Evolutionary conservation across 305 asterid species (phyloP).

Genomic region (Petunia hybrid): DNA sequence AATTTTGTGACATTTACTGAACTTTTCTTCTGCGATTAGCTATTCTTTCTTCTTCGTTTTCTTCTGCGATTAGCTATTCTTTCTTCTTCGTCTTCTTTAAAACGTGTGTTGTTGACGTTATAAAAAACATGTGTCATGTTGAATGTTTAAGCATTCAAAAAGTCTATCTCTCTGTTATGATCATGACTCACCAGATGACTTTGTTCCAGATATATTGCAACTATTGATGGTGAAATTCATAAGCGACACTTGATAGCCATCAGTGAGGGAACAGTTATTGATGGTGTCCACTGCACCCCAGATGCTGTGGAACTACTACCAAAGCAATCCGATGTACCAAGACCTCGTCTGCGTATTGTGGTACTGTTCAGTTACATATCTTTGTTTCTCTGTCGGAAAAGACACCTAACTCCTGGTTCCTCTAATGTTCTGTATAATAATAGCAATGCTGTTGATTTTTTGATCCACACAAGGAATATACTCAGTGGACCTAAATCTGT

Average conservation of each 20-base stretch:
- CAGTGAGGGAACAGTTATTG: constrained; percentile 85
- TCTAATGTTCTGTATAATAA: constrained; percentile 5
- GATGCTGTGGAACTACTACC: constrained; percentile 90
- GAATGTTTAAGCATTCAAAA: constrained; percentile 26
- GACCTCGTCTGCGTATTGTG: constrained; percentile 91
- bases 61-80: constrained; percentile 7
- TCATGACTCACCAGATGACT: constrained; percentile 26
- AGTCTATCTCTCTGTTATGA: not conserved
- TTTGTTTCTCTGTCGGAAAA: not conserved
- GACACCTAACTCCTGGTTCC: constrained; percentile 12
- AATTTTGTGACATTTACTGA: not conserved
- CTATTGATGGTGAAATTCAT: constrained; percentile 70
- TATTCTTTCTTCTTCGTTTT: not conserved
- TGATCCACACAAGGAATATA: not conserved
- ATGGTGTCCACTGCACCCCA: constrained; percentile 85
- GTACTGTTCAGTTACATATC: constrained; percentile 48
- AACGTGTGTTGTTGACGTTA: not conserved
- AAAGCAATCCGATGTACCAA: constrained; percentile 72
- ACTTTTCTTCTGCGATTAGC: constrained; percentile 16
- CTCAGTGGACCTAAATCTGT: not conserved
- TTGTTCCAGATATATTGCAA: constrained; percentile 80
- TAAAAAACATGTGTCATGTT: not conserved
- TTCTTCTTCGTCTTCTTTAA: not conserved
- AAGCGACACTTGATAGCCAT: constrained; percentile 75
- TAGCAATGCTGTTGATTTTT: not conserved